These are phyloP conservation scores for Linnemannia elongata DNA, from an alignment of 192 early-diverging fungal genomes.

Conservation along the genomic window DNA sequence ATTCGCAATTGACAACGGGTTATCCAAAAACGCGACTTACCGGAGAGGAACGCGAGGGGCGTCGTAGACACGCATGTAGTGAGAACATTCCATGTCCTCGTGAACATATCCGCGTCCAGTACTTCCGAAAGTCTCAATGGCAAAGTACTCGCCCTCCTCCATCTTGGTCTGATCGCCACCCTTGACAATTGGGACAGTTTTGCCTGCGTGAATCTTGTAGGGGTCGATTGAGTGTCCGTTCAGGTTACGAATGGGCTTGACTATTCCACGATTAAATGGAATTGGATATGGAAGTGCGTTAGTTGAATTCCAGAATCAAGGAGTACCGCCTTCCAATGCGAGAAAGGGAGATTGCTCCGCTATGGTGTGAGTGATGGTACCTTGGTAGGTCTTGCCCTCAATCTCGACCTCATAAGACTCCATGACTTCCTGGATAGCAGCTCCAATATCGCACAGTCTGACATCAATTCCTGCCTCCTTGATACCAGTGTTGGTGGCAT, in stretches of 20 bases:
- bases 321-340: not conserved
- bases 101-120: constrained; percentile 92
- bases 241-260: constrained; percentile 96
- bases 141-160: constrained; percentile 96
- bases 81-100: constrained; percentile 92
- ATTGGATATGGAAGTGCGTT: not conserved
- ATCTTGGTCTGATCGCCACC: constrained; percentile 91
- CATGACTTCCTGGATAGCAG: constrained; percentile 97
- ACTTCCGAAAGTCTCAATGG: constrained; percentile 98
- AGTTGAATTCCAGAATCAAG: constrained; percentile 14
- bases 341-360: not conserved
- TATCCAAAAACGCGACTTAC: constrained; percentile 51
- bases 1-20: not conserved
- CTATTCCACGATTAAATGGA: constrained; percentile 27
- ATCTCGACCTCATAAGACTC: constrained; percentile 98
- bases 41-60: constrained; percentile 74
- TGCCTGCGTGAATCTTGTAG: constrained; percentile 95
- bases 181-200: constrained; percentile 95
- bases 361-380: constrained; percentile 30
- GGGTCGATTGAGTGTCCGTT: constrained; percentile 95
- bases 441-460: constrained; percentile 93
- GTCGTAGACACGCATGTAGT: constrained; percentile 83
- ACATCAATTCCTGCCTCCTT: constrained; percentile 98
- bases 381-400: constrained; percentile 91
- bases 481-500: constrained; percentile 97